Base-by-base conservation (phyloP, 1,284 basidiomycete species). In the Pyrrhoderma lamaoense region DNA sequence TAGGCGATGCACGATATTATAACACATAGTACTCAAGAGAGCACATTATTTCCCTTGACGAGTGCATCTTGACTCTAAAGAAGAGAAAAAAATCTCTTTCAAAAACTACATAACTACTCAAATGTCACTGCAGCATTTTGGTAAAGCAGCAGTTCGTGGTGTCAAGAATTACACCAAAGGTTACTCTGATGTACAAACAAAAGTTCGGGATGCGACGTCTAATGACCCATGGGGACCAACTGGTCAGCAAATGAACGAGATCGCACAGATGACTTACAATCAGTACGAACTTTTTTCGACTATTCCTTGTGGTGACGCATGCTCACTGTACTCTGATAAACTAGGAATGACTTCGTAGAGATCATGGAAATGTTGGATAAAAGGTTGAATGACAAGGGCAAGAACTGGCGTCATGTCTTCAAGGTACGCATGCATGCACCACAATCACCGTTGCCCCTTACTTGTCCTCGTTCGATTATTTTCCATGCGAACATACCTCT, bases 301-400 rank as follows among this genome's bases (percentile, higher is more conserved):
- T 21, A 22, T 31, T 8, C 8, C 21, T 19, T 23, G 2, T 31
- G 31, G 46, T 34, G 34, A 2, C 14, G 5, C 23, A 35, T 40
- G 16, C 37, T 38, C 14, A 51, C 27, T 21, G 13, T 11, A 8
- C 25, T 27, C 39, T 40, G 4, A 27, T 3, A 16, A 2, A 3
- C n/a, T 60, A 96, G 93, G 70, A 89, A 85, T 59, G 94, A 99
- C 65, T 99, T 99, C 69, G 92, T 99, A 27, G 96, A 99, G 71
- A 94, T 99, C 64, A 98, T 99, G 93, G 96, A 99, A 74, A 98
- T 98, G 91, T 76, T 99, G 56, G 96, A 99, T 71, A 99, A 99
- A 71, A 82, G 96, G 47, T 71, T 99, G 60, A 99, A 99, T 63
- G 96, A 99, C 74, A 99, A 98, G 74, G 96, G 96, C 38, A 99